phyloP scores from a whole-genome alignment of 1,284 basidiomycete genomes.

The Trametes versicolor region DNA sequence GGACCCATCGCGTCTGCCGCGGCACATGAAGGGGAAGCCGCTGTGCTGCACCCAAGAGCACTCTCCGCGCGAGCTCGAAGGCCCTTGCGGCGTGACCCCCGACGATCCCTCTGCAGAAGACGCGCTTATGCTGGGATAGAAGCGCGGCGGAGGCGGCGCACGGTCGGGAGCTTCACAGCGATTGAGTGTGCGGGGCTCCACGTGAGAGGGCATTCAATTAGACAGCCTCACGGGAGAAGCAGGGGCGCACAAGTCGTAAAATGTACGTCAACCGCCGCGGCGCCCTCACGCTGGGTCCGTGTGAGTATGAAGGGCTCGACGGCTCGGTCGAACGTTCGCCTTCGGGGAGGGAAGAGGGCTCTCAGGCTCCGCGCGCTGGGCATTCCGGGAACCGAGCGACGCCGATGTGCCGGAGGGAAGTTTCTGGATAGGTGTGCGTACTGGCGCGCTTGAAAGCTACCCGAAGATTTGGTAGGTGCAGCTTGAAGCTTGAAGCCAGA shows the following conservation, averaged over 20 bases:
- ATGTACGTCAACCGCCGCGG: background rate
- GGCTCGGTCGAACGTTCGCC: background rate
- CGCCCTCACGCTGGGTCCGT: background rate
- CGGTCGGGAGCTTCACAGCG: background rate
- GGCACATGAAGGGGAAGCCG: background rate
- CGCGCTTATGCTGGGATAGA: background rate
- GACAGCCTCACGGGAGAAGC: constrained; percentile 7
- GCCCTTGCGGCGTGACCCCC: background rate
- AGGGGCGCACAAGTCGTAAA: background rate
- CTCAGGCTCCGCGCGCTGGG: background rate
- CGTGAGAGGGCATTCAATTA: background rate
- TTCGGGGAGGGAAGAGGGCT: background rate
- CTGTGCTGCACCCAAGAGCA: background rate
- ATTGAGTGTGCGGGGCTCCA: background rate
- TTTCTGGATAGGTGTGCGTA: no score
- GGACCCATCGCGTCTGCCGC: background rate
- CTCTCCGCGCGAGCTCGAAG: background rate
- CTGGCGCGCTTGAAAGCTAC: no score
- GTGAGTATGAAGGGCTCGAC: background rate
- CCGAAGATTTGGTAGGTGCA: no score
- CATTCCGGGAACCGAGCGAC: background rate
- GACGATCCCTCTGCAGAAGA: background rate
- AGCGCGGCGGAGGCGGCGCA: no score
- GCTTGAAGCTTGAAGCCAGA: no score
- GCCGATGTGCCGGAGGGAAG: no score